These are phyloP conservation scores for Coniochaeta hoffmannii DNA, from an alignment of 2,329 filamentous ascomycete species.

Conservation along the genomic window DNA sequence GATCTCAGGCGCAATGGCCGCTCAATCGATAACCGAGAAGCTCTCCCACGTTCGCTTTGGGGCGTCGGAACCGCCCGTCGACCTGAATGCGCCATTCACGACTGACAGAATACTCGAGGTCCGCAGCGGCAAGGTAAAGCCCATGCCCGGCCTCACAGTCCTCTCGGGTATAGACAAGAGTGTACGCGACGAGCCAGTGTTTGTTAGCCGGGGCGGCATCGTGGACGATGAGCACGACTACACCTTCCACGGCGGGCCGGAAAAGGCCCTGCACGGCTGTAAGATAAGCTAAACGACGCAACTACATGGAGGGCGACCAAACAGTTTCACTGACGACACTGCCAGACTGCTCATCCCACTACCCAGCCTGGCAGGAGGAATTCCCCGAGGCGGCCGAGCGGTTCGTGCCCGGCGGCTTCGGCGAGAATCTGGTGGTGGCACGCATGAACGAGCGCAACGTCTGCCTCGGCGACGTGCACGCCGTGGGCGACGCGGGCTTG, in stretches of 20 bases:
- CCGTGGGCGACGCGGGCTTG: slow-evolving; percentile 38
- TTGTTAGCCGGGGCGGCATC: slow-evolving; percentile 41
- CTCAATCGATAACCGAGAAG: background rate
- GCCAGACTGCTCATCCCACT: slow-evolving; percentile 53
- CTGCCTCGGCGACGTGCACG: slow-evolving; percentile 56
- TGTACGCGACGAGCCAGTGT: slow-evolving; percentile 32
- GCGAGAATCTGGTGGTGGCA: slow-evolving; percentile 54
- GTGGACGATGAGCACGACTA: slow-evolving; percentile 55
- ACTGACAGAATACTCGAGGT: slow-evolving; percentile 47
- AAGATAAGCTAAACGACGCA: slow-evolving; percentile 16
- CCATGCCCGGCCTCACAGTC: slow-evolving; percentile 41
- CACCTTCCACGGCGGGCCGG: slow-evolving; percentile 52
- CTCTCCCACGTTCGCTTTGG: background rate
- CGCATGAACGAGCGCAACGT: slow-evolving; percentile 56
- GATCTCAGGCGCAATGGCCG: background rate
- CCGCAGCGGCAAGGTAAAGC: slow-evolving; percentile 49
- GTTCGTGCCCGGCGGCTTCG: slow-evolving; percentile 53
- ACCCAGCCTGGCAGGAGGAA: slow-evolving; percentile 44
- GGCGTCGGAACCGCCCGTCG: background rate
- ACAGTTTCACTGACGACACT: slow-evolving; percentile 10
- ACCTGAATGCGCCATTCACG: slow-evolving; percentile 34
- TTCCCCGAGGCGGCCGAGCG: slow-evolving; percentile 41
- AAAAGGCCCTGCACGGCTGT: slow-evolving; percentile 57
- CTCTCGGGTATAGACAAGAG: slow-evolving; percentile 51
- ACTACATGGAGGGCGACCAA: background rate